These are phyloP conservation scores for Phytophthora citricola DNA, from an alignment of 352 stramenopile species.

Conservation along the genomic window DNA sequence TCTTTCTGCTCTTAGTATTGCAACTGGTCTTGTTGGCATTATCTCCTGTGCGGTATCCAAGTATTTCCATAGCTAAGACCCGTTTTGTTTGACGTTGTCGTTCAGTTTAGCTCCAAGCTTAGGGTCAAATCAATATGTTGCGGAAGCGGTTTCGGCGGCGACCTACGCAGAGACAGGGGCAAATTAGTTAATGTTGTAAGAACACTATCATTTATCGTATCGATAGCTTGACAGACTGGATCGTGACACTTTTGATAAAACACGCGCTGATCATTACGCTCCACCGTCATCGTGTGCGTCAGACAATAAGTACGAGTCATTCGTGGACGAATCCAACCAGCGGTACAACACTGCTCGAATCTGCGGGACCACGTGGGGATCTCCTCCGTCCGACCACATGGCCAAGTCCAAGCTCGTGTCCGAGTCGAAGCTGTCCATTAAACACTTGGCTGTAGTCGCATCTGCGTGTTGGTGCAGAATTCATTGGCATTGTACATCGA, in stretches of 20 bases:
- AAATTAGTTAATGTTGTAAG: background rate
- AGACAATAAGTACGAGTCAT: conserved; percentile 37
- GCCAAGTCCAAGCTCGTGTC: conserved; percentile 26
- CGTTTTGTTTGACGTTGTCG: no score
- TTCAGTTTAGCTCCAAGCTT: no score
- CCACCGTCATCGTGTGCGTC: conserved; percentile 36
- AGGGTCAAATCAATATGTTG: conserved; percentile 22
- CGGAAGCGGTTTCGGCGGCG: conserved; percentile 45
- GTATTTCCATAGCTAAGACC: conserved; percentile 12
- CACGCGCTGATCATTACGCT: conserved; percentile 42
- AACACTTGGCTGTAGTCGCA: conserved; percentile 35
- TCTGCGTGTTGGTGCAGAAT: conserved; percentile 36
- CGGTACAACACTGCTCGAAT: conserved; percentile 32
- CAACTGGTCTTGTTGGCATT: conserved; percentile 37
- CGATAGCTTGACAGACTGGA: conserved; percentile 80
- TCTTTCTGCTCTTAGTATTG: conserved; percentile 44
- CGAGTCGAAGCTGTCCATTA: conserved; percentile 40
- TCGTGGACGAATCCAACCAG: conserved; percentile 33
- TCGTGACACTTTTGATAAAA: conserved; percentile 96
- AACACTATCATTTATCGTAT: conserved; percentile 32
- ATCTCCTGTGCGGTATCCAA: conserved; percentile 42
- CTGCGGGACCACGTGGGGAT: conserved; percentile 28
- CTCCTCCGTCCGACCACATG: conserved; percentile 49
- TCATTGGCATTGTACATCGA: conserved; percentile 21
- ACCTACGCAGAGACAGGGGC: conserved; percentile 33